Conservation (phyloP, 805 yeast genomes). For the Candida awuae region DNA sequence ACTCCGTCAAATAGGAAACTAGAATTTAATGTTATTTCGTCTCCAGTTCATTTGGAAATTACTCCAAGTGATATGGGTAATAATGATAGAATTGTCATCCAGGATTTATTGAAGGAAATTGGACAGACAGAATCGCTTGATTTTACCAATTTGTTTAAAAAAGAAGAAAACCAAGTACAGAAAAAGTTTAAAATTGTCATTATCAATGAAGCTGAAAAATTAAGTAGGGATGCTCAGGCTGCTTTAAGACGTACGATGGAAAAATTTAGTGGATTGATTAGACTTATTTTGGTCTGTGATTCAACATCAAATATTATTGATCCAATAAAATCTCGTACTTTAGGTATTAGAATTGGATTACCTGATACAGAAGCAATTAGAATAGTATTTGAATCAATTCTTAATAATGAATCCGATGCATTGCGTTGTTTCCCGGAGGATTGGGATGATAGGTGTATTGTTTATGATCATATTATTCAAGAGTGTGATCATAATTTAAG, state of each 20-base stretch:
- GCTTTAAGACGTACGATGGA: slow-evolving; percentile 96
- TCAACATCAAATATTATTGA: slow-evolving; percentile 86
- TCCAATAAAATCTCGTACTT: slow-evolving; percentile 90
- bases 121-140: slow-evolving; percentile 97
- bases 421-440: slow-evolving; percentile 26
- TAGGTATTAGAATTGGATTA: slow-evolving; percentile 79
- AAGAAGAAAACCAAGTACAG: slow-evolving; percentile 15
- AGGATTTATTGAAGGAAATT: slow-evolving; percentile 85
- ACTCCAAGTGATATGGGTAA: slow-evolving; percentile 97
- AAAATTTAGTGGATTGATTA: slow-evolving; percentile 78
- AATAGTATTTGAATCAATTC: slow-evolving; percentile 45
- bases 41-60: slow-evolving; percentile 85
- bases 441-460: slow-evolving; percentile 25
- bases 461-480: slow-evolving; percentile 45
- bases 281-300: slow-evolving; percentile 79
- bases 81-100: slow-evolving; percentile 91
- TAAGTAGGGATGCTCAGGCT: slow-evolving; percentile 91
- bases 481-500: slow-evolving; percentile 67
- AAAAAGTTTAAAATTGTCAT: slow-evolving; percentile 72
- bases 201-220: slow-evolving; percentile 84
- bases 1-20: slow-evolving; percentile 68
- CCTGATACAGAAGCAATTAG: slow-evolving; percentile 59
- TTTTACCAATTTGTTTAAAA: slow-evolving; percentile 38
- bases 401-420: slow-evolving; percentile 44
- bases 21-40: slow-evolving; percentile 88